Conservation (phyloP, 768 basidiomycete species). For the Mrakia hoshinonis region DNA sequence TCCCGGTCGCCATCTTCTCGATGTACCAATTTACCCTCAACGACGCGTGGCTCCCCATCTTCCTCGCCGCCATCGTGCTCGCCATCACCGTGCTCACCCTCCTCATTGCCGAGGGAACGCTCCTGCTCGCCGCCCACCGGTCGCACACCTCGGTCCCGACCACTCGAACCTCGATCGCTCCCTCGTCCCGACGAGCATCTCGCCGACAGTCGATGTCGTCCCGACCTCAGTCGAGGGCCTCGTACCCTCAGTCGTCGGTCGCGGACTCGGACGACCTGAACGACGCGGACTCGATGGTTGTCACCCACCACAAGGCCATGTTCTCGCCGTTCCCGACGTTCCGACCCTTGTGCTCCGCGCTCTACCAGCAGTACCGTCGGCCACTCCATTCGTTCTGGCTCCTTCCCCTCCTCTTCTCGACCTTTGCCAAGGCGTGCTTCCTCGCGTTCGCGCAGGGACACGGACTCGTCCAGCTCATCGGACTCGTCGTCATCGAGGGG, state of each 20-base stretch:
- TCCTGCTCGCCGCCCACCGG: conserved; percentile 19
- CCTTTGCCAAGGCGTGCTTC: conserved; percentile 61
- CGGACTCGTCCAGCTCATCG: conserved; percentile 61
- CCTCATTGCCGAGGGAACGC: conserved; percentile 20
- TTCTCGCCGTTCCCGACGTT: conserved; percentile 26
- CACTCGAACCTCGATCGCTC: not conserved
- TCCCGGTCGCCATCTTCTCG: conserved; percentile 66
- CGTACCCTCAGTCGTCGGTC: too few species aligned
- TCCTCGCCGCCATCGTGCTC: conserved; percentile 66
- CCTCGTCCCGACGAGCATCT: not conserved
- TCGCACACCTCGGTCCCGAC: conserved; percentile 2
- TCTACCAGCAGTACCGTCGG: conserved; percentile 53
- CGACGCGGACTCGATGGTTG: not conserved
- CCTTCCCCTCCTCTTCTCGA: conserved; percentile 50
- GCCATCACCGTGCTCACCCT: conserved; percentile 50
- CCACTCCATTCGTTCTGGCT: conserved; percentile 60
- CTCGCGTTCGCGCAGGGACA: conserved; percentile 51
- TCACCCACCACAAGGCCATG: conserved; percentile 16
- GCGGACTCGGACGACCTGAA: not conserved
- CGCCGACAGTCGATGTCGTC: conserved; percentile 38
- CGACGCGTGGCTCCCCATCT: conserved; percentile 76
- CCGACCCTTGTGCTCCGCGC: conserved; percentile 30
- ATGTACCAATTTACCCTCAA: conserved; percentile 85
- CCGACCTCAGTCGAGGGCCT: not conserved
- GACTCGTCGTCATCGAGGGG: conserved; percentile 59